Base-by-base conservation (phyloP, 257 asterid species). In the Solanum bukasovii region DNA sequence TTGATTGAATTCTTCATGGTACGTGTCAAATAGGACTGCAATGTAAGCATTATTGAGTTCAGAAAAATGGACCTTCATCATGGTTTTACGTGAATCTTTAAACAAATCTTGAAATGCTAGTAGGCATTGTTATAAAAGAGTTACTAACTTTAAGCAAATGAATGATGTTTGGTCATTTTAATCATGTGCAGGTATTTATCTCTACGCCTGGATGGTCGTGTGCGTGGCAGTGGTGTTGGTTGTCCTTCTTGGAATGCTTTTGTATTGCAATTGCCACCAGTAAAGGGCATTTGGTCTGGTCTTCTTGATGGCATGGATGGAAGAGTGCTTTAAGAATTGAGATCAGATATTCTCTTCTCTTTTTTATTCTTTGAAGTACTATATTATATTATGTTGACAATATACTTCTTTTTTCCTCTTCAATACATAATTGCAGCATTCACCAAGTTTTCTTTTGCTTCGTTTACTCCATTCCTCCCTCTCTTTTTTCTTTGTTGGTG, bases 201-300 rank as follows among this genome's bases (percentile, higher is more conserved):
- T 65, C 97, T 97, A 23, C 96, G 99, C 29, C 46, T 96, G 96
- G 99, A 97, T 91, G 98, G 98, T 6, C 94, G 98, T 70, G 99
- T 97, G 88, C 94, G 98, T 61, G 99, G 99, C 85, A 96, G 98
- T 86, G 99, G 98, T 35, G 98, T 96, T 9, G 99, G 98, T 14
- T 95, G 93, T 91, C 99, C 98, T 85, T 95, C 98, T n/a, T 95
- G 99, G 99, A 96, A 96, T 84, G 98, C 99, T 20, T 95, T 96
- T 29, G 97, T 94, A 56, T 86, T 72, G 59, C 98, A 95, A 90
- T 87, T 96, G n/a, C 98, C 99, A 61, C 99, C 94, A 2, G 92
- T 96, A 7, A 94, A 95, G 89, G 99, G 98, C 35, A 85, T 97
- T 13, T 97, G 99, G 99, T 91, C 96, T 23, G 99, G 99, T 79